Base-by-base conservation (phyloP, 1,284 basidiomycete species). In the Ganoderma boninense region DNA sequence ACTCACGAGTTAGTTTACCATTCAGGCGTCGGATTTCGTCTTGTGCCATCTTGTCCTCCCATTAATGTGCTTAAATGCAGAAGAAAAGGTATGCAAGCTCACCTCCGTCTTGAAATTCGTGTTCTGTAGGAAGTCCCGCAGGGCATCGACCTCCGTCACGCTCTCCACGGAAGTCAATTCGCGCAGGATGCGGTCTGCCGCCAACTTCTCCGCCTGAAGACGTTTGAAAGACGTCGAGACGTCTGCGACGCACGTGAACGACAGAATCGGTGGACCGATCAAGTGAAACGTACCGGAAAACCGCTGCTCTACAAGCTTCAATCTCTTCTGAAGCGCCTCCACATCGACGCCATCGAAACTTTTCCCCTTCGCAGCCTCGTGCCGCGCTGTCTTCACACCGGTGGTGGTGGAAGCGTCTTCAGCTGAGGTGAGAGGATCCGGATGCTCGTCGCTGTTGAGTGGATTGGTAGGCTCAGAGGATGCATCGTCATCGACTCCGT, bases 161-260 rank as follows among this genome's bases (percentile, higher is more conserved):
- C 88, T 89, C 73, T 92, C 87, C 3, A 96, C 77, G 0, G 95
- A 91, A 0, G 94, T 94, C 6, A 92, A 79, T 71, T 95, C 93
- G n/a, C 83, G 86, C 60, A 97, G 80, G 4, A 95, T 81, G 40
- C 83, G 81, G 77, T 96, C 93, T n/a, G 90, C 91, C 7, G 90
- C 90, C 29, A 83, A 78, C 75, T 91, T 92, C 79, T 93, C 92
- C 0, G 88, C 87, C 73, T 93, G 92, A 29, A 95, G 81, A 71
- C 87, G 84, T 78, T 93, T 92, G 83, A 93, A 93, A 4, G 93
- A 93, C 0, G 84, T 87, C 6, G 93, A 94, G 2, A 94, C 87
- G 77, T 94, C 93, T 95, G 65, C 1, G 6, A 5, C 4, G 8
- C 49, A 5, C 26, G 43, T 67, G 5, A 70, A 64, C 20, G 66